Evolutionary conservation across 352 stramenopile species (phyloP).

Genomic region (Phytophthora ohioensis): DNA sequence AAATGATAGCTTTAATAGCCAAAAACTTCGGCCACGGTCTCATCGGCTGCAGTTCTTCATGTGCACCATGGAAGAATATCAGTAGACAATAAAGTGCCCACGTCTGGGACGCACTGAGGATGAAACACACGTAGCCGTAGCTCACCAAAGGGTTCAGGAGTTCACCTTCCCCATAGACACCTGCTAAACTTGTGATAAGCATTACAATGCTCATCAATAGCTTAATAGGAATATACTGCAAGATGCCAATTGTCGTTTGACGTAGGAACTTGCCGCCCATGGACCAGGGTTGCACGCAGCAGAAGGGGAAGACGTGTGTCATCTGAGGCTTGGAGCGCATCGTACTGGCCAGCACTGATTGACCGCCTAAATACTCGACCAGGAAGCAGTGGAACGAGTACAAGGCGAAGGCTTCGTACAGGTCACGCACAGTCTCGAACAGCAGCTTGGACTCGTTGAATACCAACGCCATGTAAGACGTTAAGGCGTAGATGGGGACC

Average conservation of each 20-base stretch:
- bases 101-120: conserved; percentile 90
- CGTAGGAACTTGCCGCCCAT: conserved; percentile 95
- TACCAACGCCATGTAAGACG: conserved; percentile 90
- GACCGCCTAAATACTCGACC: conserved; percentile 88
- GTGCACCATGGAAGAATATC: conserved; percentile 94
- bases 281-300: conserved; percentile 88
- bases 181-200: conserved; percentile 84
- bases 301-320: conserved; percentile 85
- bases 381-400: conserved; percentile 96
- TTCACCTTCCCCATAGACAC: conserved; percentile 91
- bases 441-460: conserved; percentile 92
- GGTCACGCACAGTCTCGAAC: conserved; percentile 92
- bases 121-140: conserved; percentile 92
- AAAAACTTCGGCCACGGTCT: conserved; percentile 94
- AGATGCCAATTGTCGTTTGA: conserved; percentile 92
- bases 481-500: conserved; percentile 94
- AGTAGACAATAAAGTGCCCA: conserved; percentile 95
- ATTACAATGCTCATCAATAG: conserved; percentile 89
- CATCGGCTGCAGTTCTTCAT: conserved; percentile 91
- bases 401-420: conserved; percentile 94
- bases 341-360: conserved; percentile 83
- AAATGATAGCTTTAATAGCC: conserved; percentile 95
- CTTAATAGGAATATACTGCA: conserved; percentile 94
- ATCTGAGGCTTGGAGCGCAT: conserved; percentile 89
- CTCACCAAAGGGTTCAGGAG: conserved; percentile 86